Percentiles rank a stretch among this genome's conserved stretches.
phyloP scores from a whole-genome alignment of 176 grass and related monocot genomes.

The barley (Hordeum vulgare) region DNA sequence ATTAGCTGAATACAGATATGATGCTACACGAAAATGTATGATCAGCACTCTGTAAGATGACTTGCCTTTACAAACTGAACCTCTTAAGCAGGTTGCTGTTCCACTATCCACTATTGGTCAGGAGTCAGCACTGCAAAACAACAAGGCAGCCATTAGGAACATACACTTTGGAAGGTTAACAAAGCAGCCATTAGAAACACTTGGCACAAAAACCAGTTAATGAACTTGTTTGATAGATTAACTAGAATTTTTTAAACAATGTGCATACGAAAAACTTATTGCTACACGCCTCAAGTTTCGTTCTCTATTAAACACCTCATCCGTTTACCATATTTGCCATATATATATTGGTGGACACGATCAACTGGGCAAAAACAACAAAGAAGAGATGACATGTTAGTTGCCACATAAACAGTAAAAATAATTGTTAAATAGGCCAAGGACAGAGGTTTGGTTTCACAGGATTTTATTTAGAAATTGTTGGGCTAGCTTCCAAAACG shows the following conservation, averaged over 20 bases:
- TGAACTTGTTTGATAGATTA: neutral
- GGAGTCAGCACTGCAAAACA: conserved; percentile 55
- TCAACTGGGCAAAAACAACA: neutral
- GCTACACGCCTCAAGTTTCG: neutral
- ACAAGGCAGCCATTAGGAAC: conserved; percentile 4
- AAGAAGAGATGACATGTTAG: neutral
- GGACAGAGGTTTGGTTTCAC: neutral
- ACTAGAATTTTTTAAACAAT: neutral
- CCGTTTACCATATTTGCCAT: neutral
- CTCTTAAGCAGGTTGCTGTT: conserved; percentile 26
- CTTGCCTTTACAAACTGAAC: conserved; percentile 37
- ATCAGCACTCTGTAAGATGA: neutral
- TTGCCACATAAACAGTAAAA: neutral
- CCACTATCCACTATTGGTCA: conserved; percentile 41
- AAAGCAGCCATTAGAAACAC: neutral
- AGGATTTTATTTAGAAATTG: neutral
- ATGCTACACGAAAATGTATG: neutral
- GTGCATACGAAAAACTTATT: neutral
- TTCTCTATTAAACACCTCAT: neutral
- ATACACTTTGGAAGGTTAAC: neutral
- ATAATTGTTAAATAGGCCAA: neutral
- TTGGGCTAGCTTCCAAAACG: neutral
- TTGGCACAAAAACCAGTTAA: neutral
- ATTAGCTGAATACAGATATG: neutral
- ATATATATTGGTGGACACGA: neutral